These are phyloP conservation scores for Ceratocystis destructans DNA, from an alignment of 2,329 filamentous ascomycete species.

Conservation along the genomic window DNA sequence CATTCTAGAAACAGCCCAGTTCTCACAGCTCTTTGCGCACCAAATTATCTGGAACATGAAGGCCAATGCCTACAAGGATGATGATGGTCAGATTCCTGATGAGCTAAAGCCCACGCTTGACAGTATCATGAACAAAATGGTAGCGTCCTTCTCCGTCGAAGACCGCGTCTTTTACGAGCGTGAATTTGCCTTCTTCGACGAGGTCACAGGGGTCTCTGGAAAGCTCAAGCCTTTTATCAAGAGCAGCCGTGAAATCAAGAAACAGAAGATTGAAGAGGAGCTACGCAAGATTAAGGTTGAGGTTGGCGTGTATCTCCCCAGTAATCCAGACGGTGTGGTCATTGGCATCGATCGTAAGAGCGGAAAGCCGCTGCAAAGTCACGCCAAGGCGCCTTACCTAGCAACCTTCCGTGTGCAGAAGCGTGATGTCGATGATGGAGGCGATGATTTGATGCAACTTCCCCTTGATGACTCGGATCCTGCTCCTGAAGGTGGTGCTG, in stretches of 20 bases:
- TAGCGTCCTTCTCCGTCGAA: conserved; percentile 62
- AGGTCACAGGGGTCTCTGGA: conserved; percentile 88
- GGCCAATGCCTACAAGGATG: conserved; percentile 95
- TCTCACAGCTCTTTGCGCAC: conserved; percentile 96
- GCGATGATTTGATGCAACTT: conserved; percentile 19
- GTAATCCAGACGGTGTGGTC: conserved; percentile 92
- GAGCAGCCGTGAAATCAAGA: conserved; percentile 86
- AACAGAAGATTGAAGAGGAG: conserved; percentile 97
- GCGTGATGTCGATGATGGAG: conserved; percentile 29
- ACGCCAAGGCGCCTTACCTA: conserved; percentile 98
- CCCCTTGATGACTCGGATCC: conserved; percentile 40
- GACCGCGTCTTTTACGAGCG: conserved; percentile 83
- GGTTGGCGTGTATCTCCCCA: conserved; percentile 90
- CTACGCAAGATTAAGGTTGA: conserved; percentile 94
- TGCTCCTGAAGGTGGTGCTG: conserved; percentile 36
- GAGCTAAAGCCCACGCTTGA: conserved; percentile 87
- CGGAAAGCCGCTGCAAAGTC: conserved; percentile 90
- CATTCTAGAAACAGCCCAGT: conserved; percentile 90
- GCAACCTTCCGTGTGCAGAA: conserved; percentile 96
- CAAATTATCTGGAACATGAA: conserved; percentile 99
- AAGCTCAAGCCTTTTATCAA: conserved; percentile 92
- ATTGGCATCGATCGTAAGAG: conserved; percentile 97
- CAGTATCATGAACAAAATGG: conserved; percentile 71
- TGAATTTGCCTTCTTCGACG: conserved; percentile 96
- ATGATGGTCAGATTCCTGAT: conserved; percentile 80